Conservation (phyloP, 495 filamentous ascomycete genomes). For the Corynascus novoguineensis region DNA sequence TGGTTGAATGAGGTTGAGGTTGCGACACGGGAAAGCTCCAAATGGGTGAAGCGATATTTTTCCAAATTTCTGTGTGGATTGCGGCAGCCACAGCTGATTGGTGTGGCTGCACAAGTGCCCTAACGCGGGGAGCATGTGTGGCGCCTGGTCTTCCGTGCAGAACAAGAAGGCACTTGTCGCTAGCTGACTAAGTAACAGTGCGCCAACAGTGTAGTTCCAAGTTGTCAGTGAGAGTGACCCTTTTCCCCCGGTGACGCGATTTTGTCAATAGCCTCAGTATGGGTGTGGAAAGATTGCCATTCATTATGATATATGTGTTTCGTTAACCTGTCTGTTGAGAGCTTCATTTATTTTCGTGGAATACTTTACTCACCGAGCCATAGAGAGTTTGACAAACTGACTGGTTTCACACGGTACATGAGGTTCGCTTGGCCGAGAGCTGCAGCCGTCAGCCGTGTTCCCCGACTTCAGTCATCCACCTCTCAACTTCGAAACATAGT, state of each 20-base stretch:
- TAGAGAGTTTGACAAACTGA: no score
- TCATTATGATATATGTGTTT: no score
- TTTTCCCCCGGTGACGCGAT: no score
- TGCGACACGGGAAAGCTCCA: conserved; percentile 28
- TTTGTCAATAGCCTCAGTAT: no score
- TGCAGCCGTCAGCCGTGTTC: conserved; percentile 2
- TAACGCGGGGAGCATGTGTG: conserved; percentile 28
- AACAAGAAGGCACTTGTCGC: not conserved
- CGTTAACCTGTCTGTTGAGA: no score
- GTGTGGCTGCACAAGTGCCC: conserved; percentile 28
- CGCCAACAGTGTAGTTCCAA: not conserved
- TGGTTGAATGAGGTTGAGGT: conserved; percentile 28
- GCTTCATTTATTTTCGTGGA: no score
- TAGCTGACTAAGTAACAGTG: conserved; percentile 12
- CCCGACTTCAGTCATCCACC: conserved; percentile 11
- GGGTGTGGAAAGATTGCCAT: no score
- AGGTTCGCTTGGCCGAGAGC: not conserved
- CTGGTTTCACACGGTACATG: conserved; percentile 23
- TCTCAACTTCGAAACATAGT: conserved; percentile 18
- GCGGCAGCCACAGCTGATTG: conserved; percentile 23
- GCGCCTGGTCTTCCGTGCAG: not conserved
- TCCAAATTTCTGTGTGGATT: conserved; percentile 39
- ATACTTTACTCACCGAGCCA: no score
- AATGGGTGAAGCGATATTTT: conserved; percentile 31
- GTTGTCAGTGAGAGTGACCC: no score